Evolutionary conservation across 2,329 filamentous ascomycete species (phyloP).

Genomic region (Xylaria sp.): DNA sequence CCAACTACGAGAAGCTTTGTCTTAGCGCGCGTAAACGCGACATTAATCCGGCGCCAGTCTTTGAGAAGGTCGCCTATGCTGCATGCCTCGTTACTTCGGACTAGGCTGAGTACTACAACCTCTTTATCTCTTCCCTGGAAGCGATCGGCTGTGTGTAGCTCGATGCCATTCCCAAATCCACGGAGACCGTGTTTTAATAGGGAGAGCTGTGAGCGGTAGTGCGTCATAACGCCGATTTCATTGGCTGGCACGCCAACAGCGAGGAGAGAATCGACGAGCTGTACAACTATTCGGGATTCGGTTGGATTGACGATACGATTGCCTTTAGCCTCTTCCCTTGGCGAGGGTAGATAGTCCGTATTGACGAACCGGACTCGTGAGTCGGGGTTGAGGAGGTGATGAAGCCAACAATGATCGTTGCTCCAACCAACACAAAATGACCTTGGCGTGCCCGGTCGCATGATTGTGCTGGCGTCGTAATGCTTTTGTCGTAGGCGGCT

Average conservation of each 20-base stretch:
- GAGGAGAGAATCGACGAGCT: constrained; percentile 84
- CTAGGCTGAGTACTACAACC: constrained; percentile 85
- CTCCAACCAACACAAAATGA: constrained; percentile 67
- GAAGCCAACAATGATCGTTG: constrained; percentile 76
- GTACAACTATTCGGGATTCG: constrained; percentile 81
- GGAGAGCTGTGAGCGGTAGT: constrained; percentile 92
- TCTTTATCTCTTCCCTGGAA: constrained; percentile 98
- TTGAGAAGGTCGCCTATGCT: constrained; percentile 90
- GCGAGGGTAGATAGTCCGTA: constrained; percentile 77
- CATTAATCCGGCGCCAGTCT: constrained; percentile 94
- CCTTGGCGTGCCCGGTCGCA: constrained; percentile 54
- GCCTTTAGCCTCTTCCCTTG: constrained; percentile 79
- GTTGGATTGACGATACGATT: constrained; percentile 87
- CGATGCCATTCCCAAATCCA: constrained; percentile 69
- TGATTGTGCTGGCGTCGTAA: constrained; percentile 61
- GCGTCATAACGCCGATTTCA: constrained; percentile 94
- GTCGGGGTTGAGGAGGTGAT: constrained; percentile 73
- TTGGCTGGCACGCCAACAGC: constrained; percentile 76
- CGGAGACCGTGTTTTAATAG: constrained; percentile 80
- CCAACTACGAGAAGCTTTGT: constrained; percentile 92
- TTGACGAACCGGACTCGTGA: constrained; percentile 88
- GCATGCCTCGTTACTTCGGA: constrained; percentile 84
- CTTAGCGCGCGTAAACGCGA: constrained; percentile 92
- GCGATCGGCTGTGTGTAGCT: constrained; percentile 96
- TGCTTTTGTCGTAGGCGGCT: constrained; percentile 69